phyloP scores from a whole-genome alignment of 805 yeast species.

The Ogataea siamensis region DNA sequence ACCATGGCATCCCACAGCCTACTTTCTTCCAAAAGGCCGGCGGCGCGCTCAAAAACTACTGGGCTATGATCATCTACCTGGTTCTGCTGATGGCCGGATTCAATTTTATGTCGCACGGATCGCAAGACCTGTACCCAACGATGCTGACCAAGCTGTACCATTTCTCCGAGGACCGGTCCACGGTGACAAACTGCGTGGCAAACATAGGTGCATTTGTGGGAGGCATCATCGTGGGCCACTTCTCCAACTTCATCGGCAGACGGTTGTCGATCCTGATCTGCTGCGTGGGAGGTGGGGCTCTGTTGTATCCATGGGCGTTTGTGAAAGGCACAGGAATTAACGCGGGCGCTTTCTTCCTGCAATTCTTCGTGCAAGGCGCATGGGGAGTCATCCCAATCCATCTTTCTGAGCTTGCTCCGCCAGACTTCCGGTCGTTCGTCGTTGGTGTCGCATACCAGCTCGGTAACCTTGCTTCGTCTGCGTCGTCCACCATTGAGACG shows the following conservation, averaged over 20 bases:
- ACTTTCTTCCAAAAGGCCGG: slow-evolving; percentile 35
- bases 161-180: slow-evolving; percentile 42
- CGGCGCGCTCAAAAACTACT: slow-evolving; percentile 44
- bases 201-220: slow-evolving; percentile 59
- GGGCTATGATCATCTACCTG: slow-evolving; percentile 58
- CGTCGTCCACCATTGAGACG: slow-evolving; percentile 67
- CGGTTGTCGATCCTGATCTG: slow-evolving; percentile 51
- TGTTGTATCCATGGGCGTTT: slow-evolving; percentile 65
- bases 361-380: slow-evolving; percentile 64
- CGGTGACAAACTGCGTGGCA: slow-evolving; percentile 56
- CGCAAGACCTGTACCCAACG: slow-evolving; percentile 64
- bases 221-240: slow-evolving; percentile 54
- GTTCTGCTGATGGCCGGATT: slow-evolving; percentile 62
- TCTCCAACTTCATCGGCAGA: slow-evolving; percentile 55
- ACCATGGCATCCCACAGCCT: slow-evolving; percentile 31
- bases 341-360: slow-evolving; percentile 61
- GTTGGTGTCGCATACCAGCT: slow-evolving; percentile 65
- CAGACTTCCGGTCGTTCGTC: slow-evolving; percentile 60
- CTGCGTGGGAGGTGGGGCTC: slow-evolving; percentile 55
- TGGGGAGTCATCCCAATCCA: slow-evolving; percentile 69
- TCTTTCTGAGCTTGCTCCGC: slow-evolving; percentile 59
- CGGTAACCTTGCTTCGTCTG: slow-evolving; percentile 66
- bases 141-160: slow-evolving; percentile 46
- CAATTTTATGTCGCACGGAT: slow-evolving; percentile 61
- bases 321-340: slow-evolving; percentile 44